Evolutionary conservation across 371 early-diverging fungal species (phyloP).

Genomic region (Mortierella sp.): DNA sequence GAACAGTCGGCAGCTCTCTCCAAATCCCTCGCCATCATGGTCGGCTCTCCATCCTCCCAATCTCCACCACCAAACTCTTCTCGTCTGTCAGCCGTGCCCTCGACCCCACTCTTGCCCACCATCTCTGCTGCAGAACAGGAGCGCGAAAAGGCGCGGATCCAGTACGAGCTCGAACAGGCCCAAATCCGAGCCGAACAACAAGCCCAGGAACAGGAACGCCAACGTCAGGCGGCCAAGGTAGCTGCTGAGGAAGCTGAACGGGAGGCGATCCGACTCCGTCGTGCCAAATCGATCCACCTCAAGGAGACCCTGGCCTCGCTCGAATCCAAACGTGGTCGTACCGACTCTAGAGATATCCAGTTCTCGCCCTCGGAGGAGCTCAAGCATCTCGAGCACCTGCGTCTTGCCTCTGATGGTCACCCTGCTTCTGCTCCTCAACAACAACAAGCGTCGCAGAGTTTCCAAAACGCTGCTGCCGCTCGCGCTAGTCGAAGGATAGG

Average conservation of each 20-base stretch:
- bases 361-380: constrained; percentile 38
- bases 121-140: constrained; percentile 44
- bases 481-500: constrained; percentile 32
- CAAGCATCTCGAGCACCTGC: constrained; percentile 49
- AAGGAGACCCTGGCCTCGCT: constrained; percentile 54
- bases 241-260: constrained; percentile 48
- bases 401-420: constrained; percentile 3
- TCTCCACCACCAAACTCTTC: background rate
- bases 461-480: constrained; percentile 27
- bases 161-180: constrained; percentile 41
- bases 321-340: constrained; percentile 39
- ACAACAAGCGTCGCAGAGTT: constrained; percentile 11
- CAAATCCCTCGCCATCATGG: constrained; percentile 32
- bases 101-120: constrained; percentile 33
- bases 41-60: background rate
- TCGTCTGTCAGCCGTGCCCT: constrained; percentile 17
- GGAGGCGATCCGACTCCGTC: constrained; percentile 38
- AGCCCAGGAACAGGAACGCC: constrained; percentile 33
- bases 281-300: constrained; percentile 42
- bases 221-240: constrained; percentile 27
- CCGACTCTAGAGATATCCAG: constrained; percentile 34
- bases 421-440: constrained; percentile 7
- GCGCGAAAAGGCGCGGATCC: constrained; percentile 38
- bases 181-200: constrained; percentile 34
- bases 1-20: constrained; percentile 40